A percentile compares a stretch with the other conserved stretches of the same genome.
These are phyloP conservation scores for Diaporthe australafricana DNA, from an alignment of 2,329 filamentous ascomycete genomes.

Conservation along the genomic window DNA sequence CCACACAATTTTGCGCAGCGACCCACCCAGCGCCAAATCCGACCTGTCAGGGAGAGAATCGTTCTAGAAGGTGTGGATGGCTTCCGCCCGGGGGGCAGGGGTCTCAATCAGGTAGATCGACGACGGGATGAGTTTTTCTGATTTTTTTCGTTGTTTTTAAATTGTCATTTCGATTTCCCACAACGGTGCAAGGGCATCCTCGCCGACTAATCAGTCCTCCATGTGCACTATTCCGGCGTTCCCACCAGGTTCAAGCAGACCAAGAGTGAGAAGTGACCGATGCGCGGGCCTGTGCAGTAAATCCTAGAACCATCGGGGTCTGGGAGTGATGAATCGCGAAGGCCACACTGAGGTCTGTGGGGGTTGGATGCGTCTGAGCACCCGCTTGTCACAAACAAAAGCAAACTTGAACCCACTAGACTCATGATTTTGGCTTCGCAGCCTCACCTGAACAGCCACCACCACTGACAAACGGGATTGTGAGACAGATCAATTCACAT, in stretches of 20 bases:
- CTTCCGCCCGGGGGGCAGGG: slow-evolving; percentile 26
- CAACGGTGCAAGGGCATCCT: slow-evolving; percentile 31
- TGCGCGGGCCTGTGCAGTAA: slow-evolving; percentile 12
- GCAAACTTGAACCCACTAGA: neutral
- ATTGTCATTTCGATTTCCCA: slow-evolving; percentile 15
- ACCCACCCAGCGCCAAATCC: slow-evolving; percentile 18
- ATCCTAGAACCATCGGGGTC: slow-evolving; percentile 32
- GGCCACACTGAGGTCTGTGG: neutral
- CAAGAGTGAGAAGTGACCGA: slow-evolving; percentile 24
- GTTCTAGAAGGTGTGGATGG: slow-evolving; percentile 36
- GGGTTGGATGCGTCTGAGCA: neutral
- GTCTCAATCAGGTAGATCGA: slow-evolving; percentile 17
- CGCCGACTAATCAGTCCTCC: slow-evolving; percentile 12
- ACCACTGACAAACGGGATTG: neutral
- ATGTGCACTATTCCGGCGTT: slow-evolving; percentile 2
- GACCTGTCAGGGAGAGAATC: slow-evolving; percentile 33
- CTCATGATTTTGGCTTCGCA: slow-evolving; percentile 2
- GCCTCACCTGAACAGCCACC: slow-evolving; percentile 3
- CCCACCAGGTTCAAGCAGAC: neutral
- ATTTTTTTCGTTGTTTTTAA: slow-evolving; percentile 3
- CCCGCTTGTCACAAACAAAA: neutral
- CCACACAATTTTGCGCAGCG: slow-evolving; percentile 31
- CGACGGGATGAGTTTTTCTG: slow-evolving; percentile 12
- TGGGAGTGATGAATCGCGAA: neutral
- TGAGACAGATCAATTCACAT: slow-evolving; percentile 11